phyloP scores from a whole-genome alignment of 192 early-diverging fungal species.

The Chytriomyces sp. region DNA sequence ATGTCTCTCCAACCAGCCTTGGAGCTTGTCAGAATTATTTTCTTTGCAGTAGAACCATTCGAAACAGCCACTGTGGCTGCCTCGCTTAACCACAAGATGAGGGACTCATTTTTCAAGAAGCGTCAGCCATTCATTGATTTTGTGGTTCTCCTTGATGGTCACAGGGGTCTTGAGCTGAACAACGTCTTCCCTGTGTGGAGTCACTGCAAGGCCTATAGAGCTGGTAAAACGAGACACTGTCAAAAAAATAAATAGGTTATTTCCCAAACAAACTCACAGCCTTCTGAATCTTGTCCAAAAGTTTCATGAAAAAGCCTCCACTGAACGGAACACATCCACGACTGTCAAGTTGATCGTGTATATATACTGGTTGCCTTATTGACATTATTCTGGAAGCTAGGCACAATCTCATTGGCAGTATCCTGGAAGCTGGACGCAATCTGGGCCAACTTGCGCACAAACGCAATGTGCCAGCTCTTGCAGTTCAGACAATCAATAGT shows the following conservation, averaged over 20 bases:
- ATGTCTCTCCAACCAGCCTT: slow-evolving; percentile 89
- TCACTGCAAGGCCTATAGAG: slow-evolving; percentile 86
- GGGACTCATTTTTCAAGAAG: slow-evolving; percentile 84
- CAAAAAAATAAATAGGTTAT: too few relatives aligned
- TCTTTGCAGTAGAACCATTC: slow-evolving; percentile 60
- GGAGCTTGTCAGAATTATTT: too few relatives aligned
- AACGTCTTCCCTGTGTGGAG: slow-evolving; percentile 90
- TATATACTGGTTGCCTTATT: slow-evolving; percentile 77
- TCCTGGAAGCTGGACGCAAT: slow-evolving; percentile 93
- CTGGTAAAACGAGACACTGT: slow-evolving; percentile 30
- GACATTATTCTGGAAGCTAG: too few relatives aligned
- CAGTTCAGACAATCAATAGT: slow-evolving; percentile 55
- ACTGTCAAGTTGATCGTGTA: slow-evolving; percentile 79
- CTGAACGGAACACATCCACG: slow-evolving; percentile 81
- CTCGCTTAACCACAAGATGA: slow-evolving; percentile 75
- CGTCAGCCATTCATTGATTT: slow-evolving; percentile 98
- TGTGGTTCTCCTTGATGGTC: slow-evolving; percentile 79
- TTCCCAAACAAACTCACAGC: slow-evolving; percentile 53
- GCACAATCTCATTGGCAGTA: slow-evolving; percentile 82
- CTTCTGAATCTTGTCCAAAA: slow-evolving; percentile 84
- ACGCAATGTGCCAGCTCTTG: slow-evolving; percentile 85
- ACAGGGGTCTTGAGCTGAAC: slow-evolving; percentile 79
- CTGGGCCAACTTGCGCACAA: slow-evolving; percentile 92
- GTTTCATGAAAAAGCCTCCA: slow-evolving; percentile 64
- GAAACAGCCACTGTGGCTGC: slow-evolving; percentile 73